Conservation (phyloP, 1,139 yeast species). For the Pichia sp. region DNA sequence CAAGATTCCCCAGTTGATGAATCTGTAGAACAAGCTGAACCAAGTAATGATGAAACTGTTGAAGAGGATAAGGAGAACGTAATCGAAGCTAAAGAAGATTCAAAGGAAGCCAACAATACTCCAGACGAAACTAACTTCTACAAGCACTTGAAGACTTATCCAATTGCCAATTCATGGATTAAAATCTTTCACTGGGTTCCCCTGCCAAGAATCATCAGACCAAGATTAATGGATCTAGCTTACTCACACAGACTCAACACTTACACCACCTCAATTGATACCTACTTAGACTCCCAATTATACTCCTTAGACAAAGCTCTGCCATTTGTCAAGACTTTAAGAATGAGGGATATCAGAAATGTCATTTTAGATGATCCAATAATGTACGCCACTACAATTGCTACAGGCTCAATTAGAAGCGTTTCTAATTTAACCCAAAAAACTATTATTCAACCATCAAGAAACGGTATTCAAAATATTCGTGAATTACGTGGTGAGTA, state of each 20-base stretch:
- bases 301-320: constrained; percentile 37
- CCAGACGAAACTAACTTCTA: constrained; percentile 31
- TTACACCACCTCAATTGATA: constrained; percentile 27
- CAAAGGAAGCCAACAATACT: constrained; percentile 1
- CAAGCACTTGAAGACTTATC: constrained; percentile 38
- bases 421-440: constrained; percentile 37
- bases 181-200: constrained; percentile 37
- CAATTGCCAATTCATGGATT: constrained; percentile 42
- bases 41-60: not conserved
- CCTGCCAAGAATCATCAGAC: constrained; percentile 35
- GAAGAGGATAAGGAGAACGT: not conserved
- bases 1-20: not conserved
- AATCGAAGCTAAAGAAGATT: not conserved
- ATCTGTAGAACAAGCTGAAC: not conserved
- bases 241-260: constrained; percentile 22
- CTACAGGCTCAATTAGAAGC: constrained; percentile 35
- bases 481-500: constrained; percentile 28
- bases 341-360: constrained; percentile 40
- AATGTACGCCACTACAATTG: constrained; percentile 31
- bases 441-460: constrained; percentile 45
- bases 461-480: constrained; percentile 38
- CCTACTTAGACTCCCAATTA: constrained; percentile 37
- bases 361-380: constrained; percentile 34
- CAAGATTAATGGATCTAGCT: constrained; percentile 23
- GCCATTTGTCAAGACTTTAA: constrained; percentile 41